These are phyloP conservation scores for Harringtonia aguacate DNA, from an alignment of 2,329 filamentous ascomycete species.

Conservation along the genomic window DNA sequence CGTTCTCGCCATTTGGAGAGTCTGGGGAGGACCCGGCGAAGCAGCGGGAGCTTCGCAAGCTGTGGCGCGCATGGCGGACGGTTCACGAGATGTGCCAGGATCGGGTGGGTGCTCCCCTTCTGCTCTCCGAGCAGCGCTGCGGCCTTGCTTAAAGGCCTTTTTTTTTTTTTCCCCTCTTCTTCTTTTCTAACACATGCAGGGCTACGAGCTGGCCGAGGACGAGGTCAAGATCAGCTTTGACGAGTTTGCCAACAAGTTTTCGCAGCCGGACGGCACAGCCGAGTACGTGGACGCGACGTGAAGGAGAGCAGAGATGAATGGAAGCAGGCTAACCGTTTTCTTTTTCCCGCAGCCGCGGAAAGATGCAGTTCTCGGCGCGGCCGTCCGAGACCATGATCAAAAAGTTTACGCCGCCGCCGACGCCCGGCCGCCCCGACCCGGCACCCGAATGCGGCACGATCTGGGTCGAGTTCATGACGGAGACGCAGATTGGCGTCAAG, in stretches of 20 bases:
- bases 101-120: conserved; percentile 56
- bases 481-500: conserved; percentile 75
- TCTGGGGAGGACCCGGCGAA: conserved; percentile 24
- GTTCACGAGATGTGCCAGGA: conserved; percentile 92
- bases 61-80: conserved; percentile 92
- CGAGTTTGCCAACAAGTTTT: conserved; percentile 66
- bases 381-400: conserved; percentile 75
- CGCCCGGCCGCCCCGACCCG: conserved; percentile 58
- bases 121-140: conserved; percentile 8
- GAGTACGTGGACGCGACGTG: conserved; percentile 44
- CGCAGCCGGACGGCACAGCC: conserved; percentile 60
- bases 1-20: background rate
- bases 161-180: background rate
- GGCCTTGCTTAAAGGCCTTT: background rate
- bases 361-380: conserved; percentile 79
- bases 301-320: background rate
- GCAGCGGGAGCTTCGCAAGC: conserved; percentile 48
- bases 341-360: conserved; percentile 66
- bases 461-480: conserved; percentile 82
- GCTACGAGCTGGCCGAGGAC: conserved; percentile 83
- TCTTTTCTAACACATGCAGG: conserved; percentile 40
- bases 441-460: conserved; percentile 71
- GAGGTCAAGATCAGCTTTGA: conserved; percentile 80
- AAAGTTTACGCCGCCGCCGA: conserved; percentile 68
- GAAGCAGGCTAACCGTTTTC: background rate